These are phyloP conservation scores for Salix koriyanagi DNA, from an alignment of 345 rosid species.

Conservation along the genomic window DNA sequence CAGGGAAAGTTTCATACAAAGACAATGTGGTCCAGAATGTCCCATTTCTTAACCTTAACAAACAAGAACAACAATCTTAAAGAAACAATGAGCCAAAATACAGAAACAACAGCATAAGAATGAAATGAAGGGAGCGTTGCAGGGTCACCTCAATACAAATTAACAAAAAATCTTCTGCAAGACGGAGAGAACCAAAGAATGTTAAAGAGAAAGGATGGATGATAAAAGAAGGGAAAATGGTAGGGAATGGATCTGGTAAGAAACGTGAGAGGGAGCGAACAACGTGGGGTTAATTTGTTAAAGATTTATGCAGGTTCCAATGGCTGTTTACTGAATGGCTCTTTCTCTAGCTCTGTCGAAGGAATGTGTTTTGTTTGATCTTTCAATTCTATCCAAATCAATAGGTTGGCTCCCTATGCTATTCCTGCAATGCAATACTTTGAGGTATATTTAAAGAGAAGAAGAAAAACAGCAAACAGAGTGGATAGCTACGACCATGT, in stretches of 20 bases:
- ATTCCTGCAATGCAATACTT: not conserved
- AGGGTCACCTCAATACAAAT: slow-evolving; percentile 14
- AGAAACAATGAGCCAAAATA: not conserved
- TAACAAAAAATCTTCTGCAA: not conserved
- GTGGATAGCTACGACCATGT: not conserved
- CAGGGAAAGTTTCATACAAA: not conserved
- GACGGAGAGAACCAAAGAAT: slow-evolving; percentile 1
- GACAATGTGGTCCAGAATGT: not conserved
- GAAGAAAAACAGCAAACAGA: not conserved
- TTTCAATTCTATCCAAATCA: not conserved
- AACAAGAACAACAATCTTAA: not conserved
- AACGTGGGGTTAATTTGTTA: not conserved
- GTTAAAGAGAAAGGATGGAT: slow-evolving; percentile 2
- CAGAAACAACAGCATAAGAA: not conserved
- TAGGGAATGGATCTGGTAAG: not conserved
- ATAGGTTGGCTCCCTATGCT: not conserved
- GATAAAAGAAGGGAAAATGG: not conserved
- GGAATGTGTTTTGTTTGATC: not conserved
- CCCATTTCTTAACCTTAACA: not conserved
- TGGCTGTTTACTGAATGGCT: not conserved
- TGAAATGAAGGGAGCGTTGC: not conserved
- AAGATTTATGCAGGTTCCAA: not conserved
- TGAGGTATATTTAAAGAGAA: not conserved
- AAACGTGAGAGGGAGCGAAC: slow-evolving; percentile 5
- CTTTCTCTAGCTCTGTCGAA: not conserved